Percentiles rank a stretch among this genome's conserved stretches.
Evolutionary conservation across 1,284 basidiomycete genomes (phyloP).

Genomic region (Moesziomyces sp.): DNA sequence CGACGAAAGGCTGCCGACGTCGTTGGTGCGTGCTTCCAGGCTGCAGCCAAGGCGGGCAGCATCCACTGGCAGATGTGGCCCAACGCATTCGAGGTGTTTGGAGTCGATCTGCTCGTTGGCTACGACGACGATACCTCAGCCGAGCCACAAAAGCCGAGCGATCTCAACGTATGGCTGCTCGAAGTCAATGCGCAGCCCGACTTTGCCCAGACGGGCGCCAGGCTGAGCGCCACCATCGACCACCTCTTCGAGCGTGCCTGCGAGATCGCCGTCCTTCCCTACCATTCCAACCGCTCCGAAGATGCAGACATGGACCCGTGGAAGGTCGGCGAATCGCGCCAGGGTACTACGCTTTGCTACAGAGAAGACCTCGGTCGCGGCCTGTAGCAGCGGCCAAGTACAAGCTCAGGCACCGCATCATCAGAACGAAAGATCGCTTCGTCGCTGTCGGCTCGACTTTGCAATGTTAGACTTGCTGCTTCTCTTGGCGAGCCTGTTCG

Average conservation of each 20-base stretch:
- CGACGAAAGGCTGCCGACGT: conserved; percentile 61
- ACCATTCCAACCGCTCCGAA: conserved; percentile 12
- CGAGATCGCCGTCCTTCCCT: conserved; percentile 57
- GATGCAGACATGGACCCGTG: conserved; percentile 9
- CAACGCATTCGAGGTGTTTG: conserved; percentile 95
- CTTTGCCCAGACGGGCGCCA: conserved; percentile 89
- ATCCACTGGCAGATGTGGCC: conserved; percentile 87
- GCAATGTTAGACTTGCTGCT: too few relatives aligned
- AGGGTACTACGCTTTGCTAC: conserved; percentile 55
- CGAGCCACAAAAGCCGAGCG: background rate
- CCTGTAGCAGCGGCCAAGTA: conserved; percentile 5
- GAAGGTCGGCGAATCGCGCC: conserved; percentile 48
- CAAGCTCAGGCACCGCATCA: too few relatives aligned
- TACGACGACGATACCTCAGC: conserved; percentile 50
- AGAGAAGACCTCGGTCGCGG: conserved; percentile 45
- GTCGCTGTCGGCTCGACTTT: too few relatives aligned
- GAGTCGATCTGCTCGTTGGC: conserved; percentile 87
- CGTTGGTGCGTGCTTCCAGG: conserved; percentile 84
- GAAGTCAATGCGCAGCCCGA: conserved; percentile 97
- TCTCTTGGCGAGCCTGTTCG: too few relatives aligned
- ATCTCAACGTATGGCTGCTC: conserved; percentile 78
- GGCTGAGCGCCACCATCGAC: conserved; percentile 81
- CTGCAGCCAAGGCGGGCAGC: conserved; percentile 79
- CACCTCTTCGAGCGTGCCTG: conserved; percentile 75
- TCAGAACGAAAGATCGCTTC: too few relatives aligned